phyloP scores from a whole-genome alignment of 371 early-diverging fungal species.

The Syncephalastrum monosporum region DNA sequence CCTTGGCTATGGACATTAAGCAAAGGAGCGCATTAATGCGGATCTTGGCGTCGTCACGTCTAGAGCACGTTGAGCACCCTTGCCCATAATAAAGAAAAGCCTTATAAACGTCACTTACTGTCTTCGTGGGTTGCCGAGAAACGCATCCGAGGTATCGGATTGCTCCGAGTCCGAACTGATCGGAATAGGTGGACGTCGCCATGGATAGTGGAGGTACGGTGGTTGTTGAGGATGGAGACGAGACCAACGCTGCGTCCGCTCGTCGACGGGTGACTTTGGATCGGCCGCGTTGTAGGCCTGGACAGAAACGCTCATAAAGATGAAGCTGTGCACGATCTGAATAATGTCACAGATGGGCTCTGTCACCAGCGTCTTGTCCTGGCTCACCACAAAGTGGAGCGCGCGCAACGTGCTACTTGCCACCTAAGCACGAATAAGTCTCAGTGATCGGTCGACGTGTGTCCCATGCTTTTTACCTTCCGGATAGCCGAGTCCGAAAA shows the following conservation, averaged over 20 bases:
- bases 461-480: slow-evolving; percentile 21
- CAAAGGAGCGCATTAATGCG: slow-evolving; percentile 59
- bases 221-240: neutral
- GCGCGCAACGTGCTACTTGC: slow-evolving; percentile 53
- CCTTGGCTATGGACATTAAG: slow-evolving; percentile 54
- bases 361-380: slow-evolving; percentile 41
- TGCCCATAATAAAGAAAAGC: no score
- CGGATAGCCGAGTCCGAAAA: slow-evolving; percentile 41
- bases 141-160: slow-evolving; percentile 55
- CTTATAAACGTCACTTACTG: slow-evolving; percentile 6
- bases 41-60: slow-evolving; percentile 52
- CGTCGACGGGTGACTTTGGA: neutral
- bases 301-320: slow-evolving; percentile 42
- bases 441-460: neutral
- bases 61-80: slow-evolving; percentile 3
- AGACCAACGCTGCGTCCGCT: no score
- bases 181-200: neutral
- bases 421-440: slow-evolving; percentile 12
- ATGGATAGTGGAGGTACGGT: slow-evolving; percentile 1
- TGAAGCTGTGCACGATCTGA: slow-evolving; percentile 44
- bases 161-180: slow-evolving; percentile 63
- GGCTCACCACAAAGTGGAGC: slow-evolving; percentile 44
- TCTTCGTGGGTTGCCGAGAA: slow-evolving; percentile 22
- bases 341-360: slow-evolving; percentile 48
- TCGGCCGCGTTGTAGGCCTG: slow-evolving; percentile 25